These are phyloP conservation scores for Castanea crenata DNA, from an alignment of 306 rosid species.

Conservation along the genomic window DNA sequence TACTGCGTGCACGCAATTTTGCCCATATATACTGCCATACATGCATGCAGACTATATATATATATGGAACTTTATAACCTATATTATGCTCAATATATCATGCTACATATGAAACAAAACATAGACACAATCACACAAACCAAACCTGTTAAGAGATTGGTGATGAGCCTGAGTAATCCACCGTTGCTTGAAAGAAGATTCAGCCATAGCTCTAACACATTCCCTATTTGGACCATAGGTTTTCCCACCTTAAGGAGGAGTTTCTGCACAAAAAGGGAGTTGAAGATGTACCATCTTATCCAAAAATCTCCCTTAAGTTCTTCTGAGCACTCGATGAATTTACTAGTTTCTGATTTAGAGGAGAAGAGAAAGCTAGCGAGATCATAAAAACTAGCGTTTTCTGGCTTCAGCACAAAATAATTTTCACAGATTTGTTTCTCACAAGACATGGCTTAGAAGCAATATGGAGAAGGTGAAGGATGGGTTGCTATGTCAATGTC, in stretches of 20 bases:
- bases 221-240: conserved; percentile 34
- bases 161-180: conserved; percentile 43
- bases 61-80: too few relatives aligned
- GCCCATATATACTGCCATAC: too few relatives aligned
- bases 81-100: too few relatives aligned
- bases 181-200: conserved; percentile 59
- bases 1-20: neutral
- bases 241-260: conserved; percentile 9
- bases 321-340: conserved; percentile 44
- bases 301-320: conserved; percentile 19
- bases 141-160: conserved; percentile 43
- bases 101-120: too few relatives aligned
- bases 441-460: conserved; percentile 35
- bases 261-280: conserved; percentile 47
- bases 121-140: neutral
- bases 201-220: conserved; percentile 35
- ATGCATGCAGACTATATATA: neutral
- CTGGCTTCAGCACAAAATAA: conserved; percentile 47
- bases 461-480: neutral
- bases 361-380: conserved; percentile 39
- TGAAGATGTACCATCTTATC: conserved; percentile 64
- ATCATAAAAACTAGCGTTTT: conserved; percentile 42
- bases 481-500: neutral
- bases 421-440: conserved; percentile 15
- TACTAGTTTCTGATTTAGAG: conserved; percentile 27